Conservation (phyloP, 2,329 filamentous ascomycete genomes). For the Monosporascus sp. region DNA sequence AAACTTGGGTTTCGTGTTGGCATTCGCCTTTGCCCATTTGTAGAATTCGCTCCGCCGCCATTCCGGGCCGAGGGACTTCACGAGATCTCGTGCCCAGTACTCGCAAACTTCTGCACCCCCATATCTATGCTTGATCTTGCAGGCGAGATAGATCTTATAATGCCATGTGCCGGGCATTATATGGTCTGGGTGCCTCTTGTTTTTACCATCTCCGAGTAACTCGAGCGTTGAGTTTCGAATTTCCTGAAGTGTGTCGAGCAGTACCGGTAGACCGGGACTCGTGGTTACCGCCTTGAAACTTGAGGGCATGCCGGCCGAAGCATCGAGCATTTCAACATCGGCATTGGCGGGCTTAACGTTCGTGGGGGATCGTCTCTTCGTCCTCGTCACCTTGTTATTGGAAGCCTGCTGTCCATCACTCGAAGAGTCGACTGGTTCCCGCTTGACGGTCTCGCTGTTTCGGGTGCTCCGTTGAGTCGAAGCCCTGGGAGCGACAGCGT, state of each 20-base stretch:
- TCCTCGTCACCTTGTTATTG: slow-evolving; percentile 13
- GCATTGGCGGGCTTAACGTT: slow-evolving; percentile 4
- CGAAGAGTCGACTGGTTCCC: slow-evolving; percentile 3
- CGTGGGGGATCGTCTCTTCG: slow-evolving; percentile 15
- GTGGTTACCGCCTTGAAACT: background rate
- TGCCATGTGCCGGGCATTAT: slow-evolving; percentile 18
- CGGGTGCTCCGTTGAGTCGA: slow-evolving; percentile 10
- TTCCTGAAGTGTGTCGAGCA: slow-evolving; percentile 19
- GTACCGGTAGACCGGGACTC: slow-evolving; percentile 2
- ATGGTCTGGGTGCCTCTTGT: slow-evolving; percentile 25
- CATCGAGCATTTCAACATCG: slow-evolving; percentile 23
- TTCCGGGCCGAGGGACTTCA: slow-evolving; percentile 18
- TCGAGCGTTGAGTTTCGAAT: slow-evolving; percentile 18
- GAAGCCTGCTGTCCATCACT: slow-evolving; percentile 9
- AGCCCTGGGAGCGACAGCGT: slow-evolving; percentile 3
- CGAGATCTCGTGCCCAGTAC: slow-evolving; percentile 38
- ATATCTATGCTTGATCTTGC: slow-evolving; percentile 34
- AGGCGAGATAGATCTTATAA: slow-evolving; percentile 30
- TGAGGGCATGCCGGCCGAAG: slow-evolving; percentile 1
- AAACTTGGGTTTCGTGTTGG: slow-evolving; percentile 18
- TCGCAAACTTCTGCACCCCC: slow-evolving; percentile 34
- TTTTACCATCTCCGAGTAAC: slow-evolving; percentile 18
- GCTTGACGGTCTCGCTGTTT: slow-evolving; percentile 5
- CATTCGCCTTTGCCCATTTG: slow-evolving; percentile 21
- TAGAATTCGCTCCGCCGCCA: slow-evolving; percentile 27